Evolutionary conservation across 2,329 filamentous ascomycete species (phyloP).

Genomic region (Paraphaeosphaeria sporulosa): DNA sequence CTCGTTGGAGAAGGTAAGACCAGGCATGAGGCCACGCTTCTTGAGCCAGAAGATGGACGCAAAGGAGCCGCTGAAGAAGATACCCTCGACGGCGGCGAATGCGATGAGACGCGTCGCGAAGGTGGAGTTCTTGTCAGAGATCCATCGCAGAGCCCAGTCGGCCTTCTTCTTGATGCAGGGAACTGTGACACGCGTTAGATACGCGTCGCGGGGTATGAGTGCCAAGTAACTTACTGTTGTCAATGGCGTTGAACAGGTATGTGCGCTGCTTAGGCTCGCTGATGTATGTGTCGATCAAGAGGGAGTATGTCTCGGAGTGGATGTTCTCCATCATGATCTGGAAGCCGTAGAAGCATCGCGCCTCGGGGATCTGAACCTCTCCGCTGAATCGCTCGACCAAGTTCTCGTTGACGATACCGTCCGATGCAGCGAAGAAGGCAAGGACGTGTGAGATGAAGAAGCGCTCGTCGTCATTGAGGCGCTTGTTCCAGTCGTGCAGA

Average conservation of each 20-base stretch:
- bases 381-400: conserved; percentile 95
- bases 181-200: conserved; percentile 61
- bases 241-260: conserved; percentile 98
- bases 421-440: conserved; percentile 98
- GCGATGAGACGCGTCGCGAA: conserved; percentile 96
- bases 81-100: conserved; percentile 97
- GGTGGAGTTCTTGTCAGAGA: conserved; percentile 88
- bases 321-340: conserved; percentile 99
- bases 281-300: conserved; percentile 99
- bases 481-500: conserved; percentile 99
- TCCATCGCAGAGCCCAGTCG: conserved; percentile 97
- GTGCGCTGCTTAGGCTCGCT: conserved; percentile 94
- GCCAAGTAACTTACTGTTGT: conserved; percentile 75
- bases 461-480: conserved; percentile 93
- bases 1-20: conserved; percentile 99
- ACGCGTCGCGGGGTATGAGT: conserved; percentile 14
- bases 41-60: conserved; percentile 99
- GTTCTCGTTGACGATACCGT: conserved; percentile 99
- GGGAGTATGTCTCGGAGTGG: conserved; percentile 98
- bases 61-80: conserved; percentile 99
- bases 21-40: conserved; percentile 99
- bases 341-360: conserved; percentile 99
- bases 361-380: conserved; percentile 97
- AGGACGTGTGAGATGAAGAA: conserved; percentile 99
- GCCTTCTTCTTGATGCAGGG: conserved; percentile 98